Percentiles rank a stretch among this genome's conserved stretches.
Conservation (phyloP, 2,329 filamentous ascomycete genomes). For the Fusarium oxysporum region DNA sequence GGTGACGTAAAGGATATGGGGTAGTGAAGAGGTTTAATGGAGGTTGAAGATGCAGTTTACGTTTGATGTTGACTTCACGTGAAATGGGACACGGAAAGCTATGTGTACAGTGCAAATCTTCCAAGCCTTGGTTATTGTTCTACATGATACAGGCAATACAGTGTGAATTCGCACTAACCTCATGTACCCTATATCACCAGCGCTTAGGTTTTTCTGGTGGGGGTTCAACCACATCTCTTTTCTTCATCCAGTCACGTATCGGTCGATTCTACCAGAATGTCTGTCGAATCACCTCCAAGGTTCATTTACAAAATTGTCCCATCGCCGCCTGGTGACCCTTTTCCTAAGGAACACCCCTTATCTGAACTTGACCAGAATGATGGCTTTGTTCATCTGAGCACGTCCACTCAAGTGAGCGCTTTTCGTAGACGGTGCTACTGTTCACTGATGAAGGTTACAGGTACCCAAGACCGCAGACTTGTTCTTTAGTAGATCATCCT, state of each 20-base stretch:
- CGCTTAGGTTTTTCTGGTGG: background rate
- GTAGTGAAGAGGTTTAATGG: background rate
- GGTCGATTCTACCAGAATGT: conserved; percentile 39
- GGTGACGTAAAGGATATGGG: background rate
- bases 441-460: conserved; percentile 43
- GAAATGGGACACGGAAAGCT: conserved; percentile 3
- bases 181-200: conserved; percentile 19
- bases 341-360: conserved; percentile 66
- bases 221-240: background rate
- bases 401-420: conserved; percentile 61
- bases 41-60: conserved; percentile 25
- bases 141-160: background rate
- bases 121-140: background rate
- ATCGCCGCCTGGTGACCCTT: conserved; percentile 61
- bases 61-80: conserved; percentile 31
- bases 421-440: background rate
- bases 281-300: conserved; percentile 50
- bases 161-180: conserved; percentile 14
- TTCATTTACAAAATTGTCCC: conserved; percentile 73
- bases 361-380: conserved; percentile 70
- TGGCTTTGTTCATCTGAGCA: conserved; percentile 72
- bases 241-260: background rate
- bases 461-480: conserved; percentile 58
- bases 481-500: conserved; percentile 55
- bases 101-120: conserved; percentile 22